phyloP scores from a whole-genome alignment of 441 rosid genomes.

The Erysimum cheiri region DNA sequence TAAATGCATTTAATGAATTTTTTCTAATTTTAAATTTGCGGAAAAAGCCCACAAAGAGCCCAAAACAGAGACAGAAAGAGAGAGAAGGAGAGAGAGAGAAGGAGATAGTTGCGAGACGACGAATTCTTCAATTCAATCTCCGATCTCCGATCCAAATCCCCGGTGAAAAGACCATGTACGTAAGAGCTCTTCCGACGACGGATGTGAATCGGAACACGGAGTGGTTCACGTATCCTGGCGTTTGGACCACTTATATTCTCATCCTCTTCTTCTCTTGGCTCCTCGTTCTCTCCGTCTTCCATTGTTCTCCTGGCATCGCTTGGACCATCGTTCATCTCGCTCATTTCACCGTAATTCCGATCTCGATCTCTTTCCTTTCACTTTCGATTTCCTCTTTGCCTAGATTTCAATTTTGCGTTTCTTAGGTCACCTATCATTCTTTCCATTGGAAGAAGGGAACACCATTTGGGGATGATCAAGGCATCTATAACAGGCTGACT shows the following conservation, averaged over 20 bases:
- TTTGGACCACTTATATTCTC: slow-evolving; percentile 82
- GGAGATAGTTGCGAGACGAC: too few species aligned
- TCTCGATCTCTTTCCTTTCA: slow-evolving; percentile 1
- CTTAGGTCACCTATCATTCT: slow-evolving; percentile 84
- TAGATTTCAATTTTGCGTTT: neutral
- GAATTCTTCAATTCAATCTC: slow-evolving; percentile 9
- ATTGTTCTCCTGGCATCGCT: slow-evolving; percentile 88
- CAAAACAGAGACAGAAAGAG: neutral
- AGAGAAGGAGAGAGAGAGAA: too few species aligned
- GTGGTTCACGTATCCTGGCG: slow-evolving; percentile 98
- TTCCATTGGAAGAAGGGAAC: slow-evolving; percentile 99
- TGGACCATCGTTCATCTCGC: slow-evolving; percentile 91
- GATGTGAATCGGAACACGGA: slow-evolving; percentile 96
- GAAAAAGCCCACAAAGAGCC: slow-evolving; percentile 29
- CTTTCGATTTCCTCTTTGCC: neutral
- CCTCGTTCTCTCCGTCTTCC: slow-evolving; percentile 69
- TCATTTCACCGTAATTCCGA: slow-evolving; percentile 60
- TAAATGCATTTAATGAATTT: neutral
- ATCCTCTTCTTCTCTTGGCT: slow-evolving; percentile 86
- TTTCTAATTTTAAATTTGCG: too few species aligned
- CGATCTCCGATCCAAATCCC: slow-evolving; percentile 24
- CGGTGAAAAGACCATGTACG: slow-evolving; percentile 65
- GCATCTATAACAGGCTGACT: slow-evolving; percentile 81
- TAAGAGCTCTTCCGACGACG: slow-evolving; percentile 76
- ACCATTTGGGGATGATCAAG: slow-evolving; percentile 92